Evolutionary conservation across 2,329 filamentous ascomycete genomes (phyloP).

Genomic region (Aspergillus versicolor): DNA sequence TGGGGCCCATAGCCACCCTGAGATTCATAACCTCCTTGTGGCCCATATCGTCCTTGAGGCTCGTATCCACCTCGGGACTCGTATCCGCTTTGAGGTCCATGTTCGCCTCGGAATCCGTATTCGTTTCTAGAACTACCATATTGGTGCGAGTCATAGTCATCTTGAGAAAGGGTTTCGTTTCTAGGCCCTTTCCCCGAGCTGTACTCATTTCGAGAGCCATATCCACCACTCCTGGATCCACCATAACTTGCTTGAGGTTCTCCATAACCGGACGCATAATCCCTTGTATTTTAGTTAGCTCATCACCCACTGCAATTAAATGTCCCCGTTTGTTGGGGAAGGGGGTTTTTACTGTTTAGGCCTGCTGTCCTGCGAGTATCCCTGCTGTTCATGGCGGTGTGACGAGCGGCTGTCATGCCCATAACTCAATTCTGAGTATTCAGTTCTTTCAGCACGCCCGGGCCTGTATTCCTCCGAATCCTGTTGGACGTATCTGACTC

Average conservation of each 20-base stretch:
- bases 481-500: background rate
- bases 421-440: conserved; percentile 16
- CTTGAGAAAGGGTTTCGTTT: background rate
- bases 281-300: conserved; percentile 19
- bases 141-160: background rate
- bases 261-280: conserved; percentile 21
- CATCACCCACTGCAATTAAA: conserved; percentile 1
- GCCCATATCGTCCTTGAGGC: background rate
- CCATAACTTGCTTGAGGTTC: conserved; percentile 20
- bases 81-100: background rate
- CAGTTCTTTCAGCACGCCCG: conserved; percentile 3
- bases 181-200: background rate
- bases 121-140: background rate
- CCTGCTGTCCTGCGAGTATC: conserved; percentile 14
- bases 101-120: background rate
- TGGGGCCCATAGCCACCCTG: background rate
- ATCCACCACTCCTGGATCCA: conserved; percentile 11
- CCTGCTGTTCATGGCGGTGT: conserved; percentile 14
- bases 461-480: conserved; percentile 5
- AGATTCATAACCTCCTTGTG: background rate
- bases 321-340: background rate
- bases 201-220: conserved; percentile 16
- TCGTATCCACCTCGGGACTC: background rate
- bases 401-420: conserved; percentile 18
- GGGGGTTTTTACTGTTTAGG: conserved; percentile 20